Base-by-base conservation (phyloP, 2,329 filamentous ascomycete genomes). In the Hypocrella siamensis region DNA sequence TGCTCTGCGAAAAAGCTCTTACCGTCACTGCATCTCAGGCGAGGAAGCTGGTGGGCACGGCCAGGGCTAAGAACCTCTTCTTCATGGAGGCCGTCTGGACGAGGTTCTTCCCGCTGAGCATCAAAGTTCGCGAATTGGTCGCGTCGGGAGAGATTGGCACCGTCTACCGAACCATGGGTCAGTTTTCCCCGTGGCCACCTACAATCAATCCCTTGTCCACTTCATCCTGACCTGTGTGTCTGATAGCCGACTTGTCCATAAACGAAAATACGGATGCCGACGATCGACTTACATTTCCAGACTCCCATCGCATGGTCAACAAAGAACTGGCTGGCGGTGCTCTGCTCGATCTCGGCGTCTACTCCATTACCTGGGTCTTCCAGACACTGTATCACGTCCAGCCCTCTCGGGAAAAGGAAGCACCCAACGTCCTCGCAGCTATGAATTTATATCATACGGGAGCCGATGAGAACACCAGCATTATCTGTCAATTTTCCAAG, bases 61-160 rank as follows among this genome's bases (percentile, higher is more conserved):
- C 85, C 6, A 70, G 62, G 50, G 65, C 71, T 46, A 88, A 84
- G 64, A 69, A 71, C 37, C 49, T 83, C 42, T 79, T 80, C 63
- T 57, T 88, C 38, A 85, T 86, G 79, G 81, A 88, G 57, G 82
- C 82, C 27, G 82, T 92, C 15, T 93, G 84, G 85, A 92, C 83
- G 22, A 67, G 85, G 36, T 90, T 79, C 59, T 90, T 93, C 59
- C 85, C 85, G 3, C 59, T 93, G 10, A 86, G 79, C 46, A 70
- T 84, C 51, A 73, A 81, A 51, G 61, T 85, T 24, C 63, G 79
- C 31, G 72, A 86, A 46, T 57, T 85, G 35, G 61, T 74, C 31
- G 44, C 56, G 35, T 56, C 57, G 2, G 68, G 67, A 18, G 58
- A 60, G 40, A 67, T 74, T 41, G 75, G 75, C 4, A 61, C 62